These are phyloP conservation scores for Letharia lupina DNA, from an alignment of 495 filamentous ascomycete genomes.

Conservation along the genomic window DNA sequence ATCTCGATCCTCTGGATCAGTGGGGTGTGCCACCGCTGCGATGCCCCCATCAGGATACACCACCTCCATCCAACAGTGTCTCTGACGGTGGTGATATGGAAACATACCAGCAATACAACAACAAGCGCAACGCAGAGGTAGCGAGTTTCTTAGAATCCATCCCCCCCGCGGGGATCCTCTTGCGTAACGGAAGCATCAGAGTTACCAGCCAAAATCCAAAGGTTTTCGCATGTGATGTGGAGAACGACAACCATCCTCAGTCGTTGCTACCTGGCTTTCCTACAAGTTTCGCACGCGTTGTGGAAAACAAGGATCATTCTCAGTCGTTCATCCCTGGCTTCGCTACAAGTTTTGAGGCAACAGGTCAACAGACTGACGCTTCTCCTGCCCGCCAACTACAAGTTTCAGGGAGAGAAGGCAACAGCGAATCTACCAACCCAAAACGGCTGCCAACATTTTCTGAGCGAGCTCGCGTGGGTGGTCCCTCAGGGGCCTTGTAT, in stretches of 20 bases:
- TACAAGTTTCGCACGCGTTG: not conserved
- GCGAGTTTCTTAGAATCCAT: not conserved
- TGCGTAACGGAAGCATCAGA: not conserved
- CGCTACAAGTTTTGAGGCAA: not conserved
- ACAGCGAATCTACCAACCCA: not conserved
- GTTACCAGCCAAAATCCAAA: not conserved
- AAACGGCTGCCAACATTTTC: not conserved
- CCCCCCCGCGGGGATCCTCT: not conserved
- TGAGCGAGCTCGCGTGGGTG: not conserved
- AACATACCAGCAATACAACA: not conserved
- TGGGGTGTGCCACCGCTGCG: not conserved
- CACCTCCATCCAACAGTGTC: not conserved
- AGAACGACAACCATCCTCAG: not conserved
- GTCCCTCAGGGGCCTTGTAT: not conserved
- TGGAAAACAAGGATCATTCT: not conserved
- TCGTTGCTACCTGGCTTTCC: not conserved
- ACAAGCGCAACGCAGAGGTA: not conserved
- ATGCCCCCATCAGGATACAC: not conserved
- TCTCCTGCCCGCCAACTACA: not conserved
- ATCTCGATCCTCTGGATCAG: not conserved
- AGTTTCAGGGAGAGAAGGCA: not conserved
- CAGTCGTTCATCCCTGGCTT: not conserved
- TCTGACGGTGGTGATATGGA: not conserved
- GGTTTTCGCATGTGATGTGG: not conserved
- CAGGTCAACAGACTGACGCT: not conserved